These are phyloP conservation scores for Effrenium voratum DNA, from an alignment of 73 alveolate species.

Conservation along the genomic window DNA sequence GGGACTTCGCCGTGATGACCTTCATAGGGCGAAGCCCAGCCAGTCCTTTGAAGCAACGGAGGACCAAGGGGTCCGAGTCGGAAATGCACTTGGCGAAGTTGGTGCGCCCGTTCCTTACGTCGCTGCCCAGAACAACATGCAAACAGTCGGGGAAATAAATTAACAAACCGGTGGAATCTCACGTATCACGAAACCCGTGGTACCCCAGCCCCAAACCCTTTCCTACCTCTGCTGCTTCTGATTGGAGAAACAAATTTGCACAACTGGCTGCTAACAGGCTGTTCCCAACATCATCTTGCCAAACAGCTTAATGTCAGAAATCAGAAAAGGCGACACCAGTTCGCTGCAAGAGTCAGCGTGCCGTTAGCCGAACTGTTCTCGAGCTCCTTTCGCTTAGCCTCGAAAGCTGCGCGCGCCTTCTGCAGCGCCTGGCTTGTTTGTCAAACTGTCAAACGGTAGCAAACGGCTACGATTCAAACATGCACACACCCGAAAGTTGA, in stretches of 20 bases:
- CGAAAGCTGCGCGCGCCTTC: background rate
- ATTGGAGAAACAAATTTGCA: background rate
- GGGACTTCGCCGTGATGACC: background rate
- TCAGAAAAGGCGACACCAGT: background rate
- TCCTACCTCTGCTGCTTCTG: background rate
- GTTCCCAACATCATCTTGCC: background rate
- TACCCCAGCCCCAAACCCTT: background rate
- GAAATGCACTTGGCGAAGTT: constrained; percentile 38
- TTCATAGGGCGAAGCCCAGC: background rate
- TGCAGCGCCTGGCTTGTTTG: background rate
- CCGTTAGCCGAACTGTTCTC: background rate
- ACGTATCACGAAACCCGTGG: background rate
- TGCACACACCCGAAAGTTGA: background rate
- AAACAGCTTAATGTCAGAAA: background rate
- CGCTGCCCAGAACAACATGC: background rate
- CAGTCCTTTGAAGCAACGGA: background rate
- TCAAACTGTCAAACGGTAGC: background rate
- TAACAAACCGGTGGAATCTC: background rate
- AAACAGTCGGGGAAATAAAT: background rate
- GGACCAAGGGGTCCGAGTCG: background rate
- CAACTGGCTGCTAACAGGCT: background rate
- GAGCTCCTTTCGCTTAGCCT: constrained; percentile 1
- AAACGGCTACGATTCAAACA: background rate
- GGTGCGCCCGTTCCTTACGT: constrained; percentile 35
- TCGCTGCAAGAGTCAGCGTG: background rate